Evolutionary conservation across 2,329 filamentous ascomycete species (phyloP).

Genomic region (Sclerotinia trifoliorum): DNA sequence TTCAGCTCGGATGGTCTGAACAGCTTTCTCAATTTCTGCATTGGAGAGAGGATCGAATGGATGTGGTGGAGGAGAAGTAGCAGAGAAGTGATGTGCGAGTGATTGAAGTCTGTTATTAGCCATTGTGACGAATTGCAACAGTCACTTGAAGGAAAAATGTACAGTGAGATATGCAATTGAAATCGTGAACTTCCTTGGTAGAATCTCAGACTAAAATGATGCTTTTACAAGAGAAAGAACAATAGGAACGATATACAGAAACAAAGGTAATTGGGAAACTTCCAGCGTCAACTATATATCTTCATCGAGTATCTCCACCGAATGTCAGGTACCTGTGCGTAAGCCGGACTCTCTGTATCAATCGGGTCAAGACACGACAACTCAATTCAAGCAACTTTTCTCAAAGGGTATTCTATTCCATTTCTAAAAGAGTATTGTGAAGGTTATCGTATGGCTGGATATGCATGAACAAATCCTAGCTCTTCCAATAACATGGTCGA

Average conservation of each 20-base stretch:
- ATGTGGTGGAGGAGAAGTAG: slow-evolving; percentile 55
- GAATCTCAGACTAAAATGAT: not conserved
- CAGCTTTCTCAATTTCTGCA: slow-evolving; percentile 70
- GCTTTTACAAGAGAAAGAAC: not conserved
- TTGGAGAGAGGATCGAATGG: slow-evolving; percentile 76
- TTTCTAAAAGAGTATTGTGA: not conserved
- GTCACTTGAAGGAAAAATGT: not conserved
- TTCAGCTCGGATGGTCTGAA: slow-evolving; percentile 65
- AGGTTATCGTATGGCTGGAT: not conserved
- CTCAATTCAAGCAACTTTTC: not conserved
- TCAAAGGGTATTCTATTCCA: slow-evolving; percentile 19
- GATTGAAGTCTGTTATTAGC: slow-evolving; percentile 57
- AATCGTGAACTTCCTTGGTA: not conserved
- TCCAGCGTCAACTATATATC: slow-evolving; percentile 27
- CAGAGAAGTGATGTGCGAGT: slow-evolving; percentile 60
- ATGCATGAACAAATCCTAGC: not conserved
- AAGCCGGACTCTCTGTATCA: slow-evolving; percentile 37
- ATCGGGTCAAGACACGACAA: slow-evolving; percentile 32
- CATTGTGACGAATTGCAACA: slow-evolving; percentile 9
- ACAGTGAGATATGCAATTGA: not conserved
- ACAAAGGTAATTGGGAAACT: slow-evolving; percentile 19
- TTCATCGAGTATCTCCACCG: slow-evolving; percentile 20
- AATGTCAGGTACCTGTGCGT: slow-evolving; percentile 15
- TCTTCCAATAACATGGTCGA: not conserved
- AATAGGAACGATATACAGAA: slow-evolving; percentile 17